Evolutionary conservation across 139 green algal species (phyloP).

Genomic region (Chlamydomonas incerta): DNA sequence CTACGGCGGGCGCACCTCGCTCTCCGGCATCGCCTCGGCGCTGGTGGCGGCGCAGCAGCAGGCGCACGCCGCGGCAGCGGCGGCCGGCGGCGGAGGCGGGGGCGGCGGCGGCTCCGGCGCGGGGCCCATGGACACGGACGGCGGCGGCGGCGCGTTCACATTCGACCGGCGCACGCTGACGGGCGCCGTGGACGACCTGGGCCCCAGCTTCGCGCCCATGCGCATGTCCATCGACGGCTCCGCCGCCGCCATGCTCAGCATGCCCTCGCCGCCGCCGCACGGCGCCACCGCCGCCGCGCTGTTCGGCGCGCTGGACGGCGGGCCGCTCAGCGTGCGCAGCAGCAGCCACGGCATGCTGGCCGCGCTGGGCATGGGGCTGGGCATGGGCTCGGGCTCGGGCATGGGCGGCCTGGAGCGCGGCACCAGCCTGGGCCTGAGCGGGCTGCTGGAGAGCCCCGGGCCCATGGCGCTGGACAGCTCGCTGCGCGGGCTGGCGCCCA

Average conservation of each 20-base stretch:
- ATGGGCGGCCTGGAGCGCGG: slow-evolving; percentile 10
- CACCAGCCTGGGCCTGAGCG: neutral
- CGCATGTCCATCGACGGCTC: slow-evolving; percentile 26
- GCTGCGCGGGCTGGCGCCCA: slow-evolving; percentile 18
- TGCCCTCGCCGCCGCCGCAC: slow-evolving; percentile 37
- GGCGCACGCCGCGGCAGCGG: neutral
- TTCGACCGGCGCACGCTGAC: slow-evolving; percentile 1
- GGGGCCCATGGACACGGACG: slow-evolving; percentile 9
- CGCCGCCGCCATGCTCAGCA: slow-evolving; percentile 11
- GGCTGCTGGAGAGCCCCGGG: slow-evolving; percentile 3
- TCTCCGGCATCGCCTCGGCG: no score
- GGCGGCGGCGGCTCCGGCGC: neutral
- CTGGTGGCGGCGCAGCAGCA: slow-evolving; percentile 9
- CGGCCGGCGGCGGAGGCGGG: neutral
- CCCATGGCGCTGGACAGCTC: neutral
- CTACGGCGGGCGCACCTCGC: no score
- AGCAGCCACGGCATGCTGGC: slow-evolving; percentile 31
- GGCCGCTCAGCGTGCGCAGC: slow-evolving; percentile 27
- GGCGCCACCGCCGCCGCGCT: neutral
- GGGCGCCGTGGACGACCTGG: neutral
- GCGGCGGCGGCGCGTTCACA: neutral
- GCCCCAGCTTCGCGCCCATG: neutral
- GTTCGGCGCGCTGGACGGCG: slow-evolving; percentile 32
- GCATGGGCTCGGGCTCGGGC: neutral
- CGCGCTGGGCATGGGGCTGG: neutral